A percentile compares a stretch with the other conserved stretches of the same genome.
Evolutionary conservation across 768 basidiomycete genomes (phyloP).

Genomic region (Daedaleopsis nitida): DNA sequence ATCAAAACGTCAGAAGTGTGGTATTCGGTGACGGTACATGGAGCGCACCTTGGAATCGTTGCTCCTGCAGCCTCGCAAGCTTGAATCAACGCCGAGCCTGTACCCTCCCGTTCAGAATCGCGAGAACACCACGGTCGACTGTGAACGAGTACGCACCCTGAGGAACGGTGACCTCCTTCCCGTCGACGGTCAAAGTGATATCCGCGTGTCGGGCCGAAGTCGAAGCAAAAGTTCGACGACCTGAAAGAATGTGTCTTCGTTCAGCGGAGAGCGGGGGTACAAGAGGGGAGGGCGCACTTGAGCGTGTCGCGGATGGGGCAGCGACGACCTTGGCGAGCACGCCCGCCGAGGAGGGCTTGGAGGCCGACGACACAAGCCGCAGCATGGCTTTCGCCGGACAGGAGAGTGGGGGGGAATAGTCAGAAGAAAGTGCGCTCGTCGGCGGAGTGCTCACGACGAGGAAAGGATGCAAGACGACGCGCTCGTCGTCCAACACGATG

Average conservation of each 20-base stretch:
- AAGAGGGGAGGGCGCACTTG: slow-evolving; percentile 28
- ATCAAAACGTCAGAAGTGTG: slow-evolving; percentile 12
- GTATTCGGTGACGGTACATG: background rate
- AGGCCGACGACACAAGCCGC: slow-evolving; percentile 66
- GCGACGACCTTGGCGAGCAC: slow-evolving; percentile 66
- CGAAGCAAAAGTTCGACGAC: slow-evolving; percentile 64
- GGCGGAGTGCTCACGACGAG: slow-evolving; percentile 21
- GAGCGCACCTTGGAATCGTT: slow-evolving; percentile 70
- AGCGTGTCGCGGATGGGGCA: slow-evolving; percentile 37
- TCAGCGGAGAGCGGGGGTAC: background rate
- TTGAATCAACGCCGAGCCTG: slow-evolving; percentile 94
- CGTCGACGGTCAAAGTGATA: slow-evolving; percentile 93
- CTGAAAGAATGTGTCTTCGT: slow-evolving; percentile 35
- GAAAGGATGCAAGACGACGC: slow-evolving; percentile 18
- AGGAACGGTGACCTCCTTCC: slow-evolving; percentile 95
- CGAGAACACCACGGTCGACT: slow-evolving; percentile 8
- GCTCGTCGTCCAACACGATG: slow-evolving; percentile 27
- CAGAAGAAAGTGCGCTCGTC: slow-evolving; percentile 20
- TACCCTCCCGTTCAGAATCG: slow-evolving; percentile 8
- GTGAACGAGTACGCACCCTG: slow-evolving; percentile 65
- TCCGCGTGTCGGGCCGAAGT: slow-evolving; percentile 69
- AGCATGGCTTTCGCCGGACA: slow-evolving; percentile 47
- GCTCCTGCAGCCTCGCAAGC: slow-evolving; percentile 91
- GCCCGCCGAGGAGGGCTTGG: slow-evolving; percentile 58
- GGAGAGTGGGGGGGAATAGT: slow-evolving; percentile 2